Percentiles rank a stretch among this genome's conserved stretches.
These are phyloP conservation scores for Malassezia equina DNA, from an alignment of 1,284 basidiomycete genomes.

Conservation along the genomic window DNA sequence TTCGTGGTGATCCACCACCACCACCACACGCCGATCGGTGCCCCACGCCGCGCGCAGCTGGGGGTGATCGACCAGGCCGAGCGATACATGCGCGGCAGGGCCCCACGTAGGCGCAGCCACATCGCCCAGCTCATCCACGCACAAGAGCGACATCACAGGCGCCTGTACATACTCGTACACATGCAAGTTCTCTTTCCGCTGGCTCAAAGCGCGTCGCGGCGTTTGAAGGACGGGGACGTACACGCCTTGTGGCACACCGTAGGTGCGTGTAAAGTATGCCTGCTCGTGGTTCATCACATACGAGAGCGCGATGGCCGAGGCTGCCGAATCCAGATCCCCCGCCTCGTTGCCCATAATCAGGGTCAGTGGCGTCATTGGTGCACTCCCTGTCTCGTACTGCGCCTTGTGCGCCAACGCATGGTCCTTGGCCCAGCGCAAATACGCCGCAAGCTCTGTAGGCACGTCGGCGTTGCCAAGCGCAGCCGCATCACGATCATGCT, in stretches of 20 bases:
- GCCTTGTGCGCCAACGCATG: neutral
- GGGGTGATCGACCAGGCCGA: slow-evolving; percentile 32
- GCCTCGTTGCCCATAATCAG: slow-evolving; percentile 46
- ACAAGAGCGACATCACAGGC: slow-evolving; percentile 17
- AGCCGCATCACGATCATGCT: neutral
- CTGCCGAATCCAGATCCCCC: slow-evolving; percentile 41
- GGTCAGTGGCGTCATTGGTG: slow-evolving; percentile 16
- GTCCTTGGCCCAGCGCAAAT: slow-evolving; percentile 10
- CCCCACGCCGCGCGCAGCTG: slow-evolving; percentile 26
- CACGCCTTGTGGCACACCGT: slow-evolving; percentile 14
- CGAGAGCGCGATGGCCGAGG: slow-evolving; percentile 32
- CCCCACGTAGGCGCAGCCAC: slow-evolving; percentile 16
- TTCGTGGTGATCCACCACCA: slow-evolving; percentile 85
- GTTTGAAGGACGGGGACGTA: slow-evolving; percentile 67
- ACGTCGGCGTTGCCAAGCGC: neutral
- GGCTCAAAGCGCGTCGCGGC: slow-evolving; percentile 58
- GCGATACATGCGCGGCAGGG: slow-evolving; percentile 16
- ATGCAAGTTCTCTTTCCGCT: slow-evolving; percentile 70
- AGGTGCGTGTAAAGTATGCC: slow-evolving; percentile 13
- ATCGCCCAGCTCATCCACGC: slow-evolving; percentile 24
- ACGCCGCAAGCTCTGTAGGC: neutral
- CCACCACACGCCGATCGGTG: slow-evolving; percentile 53
- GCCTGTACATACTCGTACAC: slow-evolving; percentile 22
- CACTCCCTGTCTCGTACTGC: neutral
- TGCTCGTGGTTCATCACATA: slow-evolving; percentile 28